Conservation (phyloP, 2,329 filamentous ascomycete genomes). For the Calonectria naviculata region DNA sequence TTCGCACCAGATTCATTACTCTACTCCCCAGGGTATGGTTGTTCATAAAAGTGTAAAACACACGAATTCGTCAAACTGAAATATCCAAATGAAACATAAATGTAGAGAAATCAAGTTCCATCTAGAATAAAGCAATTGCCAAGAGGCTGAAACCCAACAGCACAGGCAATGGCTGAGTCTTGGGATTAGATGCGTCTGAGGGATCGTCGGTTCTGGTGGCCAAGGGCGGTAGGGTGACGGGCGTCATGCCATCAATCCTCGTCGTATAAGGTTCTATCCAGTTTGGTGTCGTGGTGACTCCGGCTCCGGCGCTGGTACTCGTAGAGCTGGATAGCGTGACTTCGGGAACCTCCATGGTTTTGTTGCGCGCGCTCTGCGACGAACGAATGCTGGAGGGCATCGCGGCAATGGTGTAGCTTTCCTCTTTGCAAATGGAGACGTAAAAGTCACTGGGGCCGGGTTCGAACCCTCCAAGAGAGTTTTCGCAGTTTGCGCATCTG, state of each 20-base stretch:
- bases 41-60: neutral
- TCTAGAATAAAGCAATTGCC: neutral
- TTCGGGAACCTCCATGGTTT: constrained; percentile 13
- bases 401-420: constrained; percentile 9
- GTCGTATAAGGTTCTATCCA: neutral
- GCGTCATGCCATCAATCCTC: neutral
- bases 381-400: constrained; percentile 27
- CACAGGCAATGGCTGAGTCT: neutral
- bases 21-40: neutral
- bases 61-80: neutral
- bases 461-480: constrained; percentile 16
- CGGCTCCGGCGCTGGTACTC: neutral
- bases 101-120: neutral
- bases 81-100: too few relatives aligned
- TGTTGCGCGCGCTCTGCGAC: constrained; percentile 27
- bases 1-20: neutral
- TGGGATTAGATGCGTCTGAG: neutral
- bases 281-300: neutral
- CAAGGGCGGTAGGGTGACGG: neutral
- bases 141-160: neutral
- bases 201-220: neutral
- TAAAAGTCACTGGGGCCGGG: neutral
- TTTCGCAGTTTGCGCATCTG: constrained; percentile 25
- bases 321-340: constrained; percentile 5
- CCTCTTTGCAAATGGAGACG: constrained; percentile 9